These are phyloP conservation scores for Trichosporon asahii DNA, from an alignment of 1,284 basidiomycete genomes.

Conservation along the genomic window DNA sequence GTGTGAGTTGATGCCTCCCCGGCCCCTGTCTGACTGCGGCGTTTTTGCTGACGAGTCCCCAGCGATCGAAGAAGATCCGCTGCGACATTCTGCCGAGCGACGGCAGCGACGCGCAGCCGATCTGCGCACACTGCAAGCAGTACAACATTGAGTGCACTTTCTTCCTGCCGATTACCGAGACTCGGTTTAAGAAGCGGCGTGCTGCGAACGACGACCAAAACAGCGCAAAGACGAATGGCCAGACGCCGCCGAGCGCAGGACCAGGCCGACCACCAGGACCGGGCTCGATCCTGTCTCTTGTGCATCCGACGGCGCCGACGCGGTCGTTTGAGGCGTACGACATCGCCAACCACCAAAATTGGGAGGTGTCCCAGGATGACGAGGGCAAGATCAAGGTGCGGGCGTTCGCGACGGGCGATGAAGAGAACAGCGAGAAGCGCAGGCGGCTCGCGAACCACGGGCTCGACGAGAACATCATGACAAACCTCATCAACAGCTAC, in stretches of 20 bases:
- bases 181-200: constrained; percentile 95
- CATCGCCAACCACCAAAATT: constrained; percentile 73
- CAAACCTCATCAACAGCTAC: constrained; percentile 83
- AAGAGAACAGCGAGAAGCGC: not conserved
- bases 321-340: constrained; percentile 83
- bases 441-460: constrained; percentile 42
- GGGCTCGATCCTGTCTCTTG: constrained; percentile 66
- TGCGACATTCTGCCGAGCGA: constrained; percentile 43
- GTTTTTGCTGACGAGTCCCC: constrained; percentile 7
- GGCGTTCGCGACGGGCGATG: constrained; percentile 4
- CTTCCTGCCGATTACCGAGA: constrained; percentile 96
- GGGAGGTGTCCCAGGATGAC: constrained; percentile 71
- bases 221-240: not conserved
- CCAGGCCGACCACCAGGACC: not conserved
- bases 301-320: constrained; percentile 82
- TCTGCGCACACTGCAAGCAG: constrained; percentile 57
- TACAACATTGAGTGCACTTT: constrained; percentile 91
- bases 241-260: constrained; percentile 1
- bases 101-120: constrained; percentile 31
- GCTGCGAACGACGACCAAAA: constrained; percentile 55
- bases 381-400: constrained; percentile 79
- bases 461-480: constrained; percentile 65
- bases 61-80: constrained; percentile 84
- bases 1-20: constrained; percentile 32
- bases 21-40: not conserved